Percentiles rank a stretch among this genome's conserved stretches.
Evolutionary conservation across 2,329 filamentous ascomycete genomes (phyloP).

Genomic region (Bipolaris oryzae): DNA sequence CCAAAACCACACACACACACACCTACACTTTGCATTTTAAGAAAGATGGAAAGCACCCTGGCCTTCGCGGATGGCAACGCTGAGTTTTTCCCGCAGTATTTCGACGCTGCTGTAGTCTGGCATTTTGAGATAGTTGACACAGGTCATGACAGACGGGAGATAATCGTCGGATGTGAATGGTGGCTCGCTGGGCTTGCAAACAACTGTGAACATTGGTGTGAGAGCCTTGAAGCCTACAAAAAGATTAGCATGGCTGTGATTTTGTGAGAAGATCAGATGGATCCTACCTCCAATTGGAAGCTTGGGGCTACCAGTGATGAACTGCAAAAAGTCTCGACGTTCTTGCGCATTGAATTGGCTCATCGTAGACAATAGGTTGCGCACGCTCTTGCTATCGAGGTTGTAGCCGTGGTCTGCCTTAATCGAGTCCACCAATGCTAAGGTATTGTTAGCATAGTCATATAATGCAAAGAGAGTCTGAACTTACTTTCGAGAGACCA

Average conservation of each 20-base stretch:
- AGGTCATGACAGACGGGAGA: conserved; percentile 99
- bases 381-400: conserved; percentile 95
- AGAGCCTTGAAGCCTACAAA: conserved; percentile 87
- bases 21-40: conserved; percentile 50
- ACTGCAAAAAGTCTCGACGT: conserved; percentile 93
- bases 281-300: conserved; percentile 91
- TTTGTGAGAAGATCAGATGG: background rate
- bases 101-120: conserved; percentile 87
- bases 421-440: conserved; percentile 95
- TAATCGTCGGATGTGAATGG: conserved; percentile 96
- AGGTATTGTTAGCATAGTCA: conserved; percentile 35
- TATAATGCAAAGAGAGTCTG: background rate
- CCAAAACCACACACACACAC: background rate
- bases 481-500: conserved; percentile 95
- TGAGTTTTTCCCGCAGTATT: conserved; percentile 77
- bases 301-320: conserved; percentile 97
- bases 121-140: conserved; percentile 97
- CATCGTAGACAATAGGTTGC: conserved; percentile 92
- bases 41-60: conserved; percentile 98
- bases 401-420: conserved; percentile 99
- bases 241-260: conserved; percentile 5
- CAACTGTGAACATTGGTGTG: conserved; percentile 98
- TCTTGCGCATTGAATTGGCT: conserved; percentile 77
- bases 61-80: conserved; percentile 88
- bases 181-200: conserved; percentile 96